Evolutionary conservation across 2,329 filamentous ascomycete genomes (phyloP), one percentile per base, ranked within the genome.

Genomic region (Colletotrichum paranaense): DNA sequence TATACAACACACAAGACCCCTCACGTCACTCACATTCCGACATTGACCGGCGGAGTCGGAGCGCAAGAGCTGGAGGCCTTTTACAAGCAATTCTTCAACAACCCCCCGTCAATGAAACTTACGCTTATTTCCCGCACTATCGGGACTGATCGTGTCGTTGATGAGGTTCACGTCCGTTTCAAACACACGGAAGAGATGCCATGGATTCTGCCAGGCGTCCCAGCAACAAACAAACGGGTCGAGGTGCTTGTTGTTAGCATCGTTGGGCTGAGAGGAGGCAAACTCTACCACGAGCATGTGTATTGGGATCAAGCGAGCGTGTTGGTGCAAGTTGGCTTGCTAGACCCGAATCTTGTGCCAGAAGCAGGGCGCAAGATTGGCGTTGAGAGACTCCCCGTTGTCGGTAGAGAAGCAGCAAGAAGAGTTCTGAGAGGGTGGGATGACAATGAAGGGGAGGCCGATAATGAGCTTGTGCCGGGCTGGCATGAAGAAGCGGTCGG

Each of bases 11-110:
- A 92, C 57, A 86, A 89, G 65, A 86, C 89, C 65, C 92, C 92
- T 0, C 92, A 93, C 74, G 91, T 93, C 14, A 93, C 93, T 59
- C 88, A 93, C 79, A 85, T 93, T 28, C 91, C 92, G 0, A 94
- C 92, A 0, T 76, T 90, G 38, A 89, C 88, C 0, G 92, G 92
- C 8, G 92, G 90, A 1, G 87, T 92, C 24, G 92, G 92, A 0
- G 84, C 89, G 42, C 84, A 85, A 4, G 84, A 86, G 9, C 84
- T 94, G 1, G 87, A 88, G 38, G 82, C 86, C 4, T 94, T 94
- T 81, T 94, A 94, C 80, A 84, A 86, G 0, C 80, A 92, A 70
- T 90, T 91, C 75, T 94, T 94, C 82, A 85, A 83, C 49, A 93
- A 92, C 68, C 91, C 92, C 0, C 82, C 86, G 0, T 91, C 92